Evolutionary conservation across 2,329 filamentous ascomycete species (phyloP), one percentile per base, ranked within the genome.

Genomic region (Epichloe baconii): DNA sequence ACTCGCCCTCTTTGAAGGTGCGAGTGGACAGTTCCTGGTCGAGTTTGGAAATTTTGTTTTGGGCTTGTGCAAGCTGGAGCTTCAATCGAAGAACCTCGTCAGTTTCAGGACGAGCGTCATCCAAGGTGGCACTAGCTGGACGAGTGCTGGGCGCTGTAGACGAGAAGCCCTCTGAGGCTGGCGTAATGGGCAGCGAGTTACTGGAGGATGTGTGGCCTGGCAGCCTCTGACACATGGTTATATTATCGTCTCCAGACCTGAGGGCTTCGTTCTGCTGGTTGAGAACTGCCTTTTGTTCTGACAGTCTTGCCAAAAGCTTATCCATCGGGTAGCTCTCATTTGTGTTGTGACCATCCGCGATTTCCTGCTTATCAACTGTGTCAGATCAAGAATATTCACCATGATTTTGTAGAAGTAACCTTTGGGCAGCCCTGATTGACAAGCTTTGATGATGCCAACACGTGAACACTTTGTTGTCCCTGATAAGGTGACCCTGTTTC

Each of bases 271-370:
- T 77, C 61, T 85, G 80, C 64, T 79, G 75, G 48, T 72, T 72
- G 47, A 83, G 66, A n/a, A 74, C 64, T 43, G 71, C 71, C 60
- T 84, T 79, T 60, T 88, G 84, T 64, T 89, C 82, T n/a, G 80
- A 79, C 46, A 91, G 74, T 62, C 83, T 85, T 51, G 83, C 79
- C 56, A 89, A 71, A 48, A 89, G 78, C 53, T 82, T 82, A 59
- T 93, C 86, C 73, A 90, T 80, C 8, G 76, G 73, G 51, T 73
- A 76, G 34, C 67, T 56, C 41, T 76, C 73, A 45, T 61, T 78
- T 34, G 5, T 41, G 34, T 36, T 41, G 35, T 31, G 40, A 3
- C 26, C 14, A 37, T 54, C 49, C 23, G 12, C 35, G 1, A 23
- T 72, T 58, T 71, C 67, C 67, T 72, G 74, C 69, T 72, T 63